Evolutionary conservation across 2,329 filamentous ascomycete species (phyloP).

Genomic region (Aspergillus oerlinghausenensis): DNA sequence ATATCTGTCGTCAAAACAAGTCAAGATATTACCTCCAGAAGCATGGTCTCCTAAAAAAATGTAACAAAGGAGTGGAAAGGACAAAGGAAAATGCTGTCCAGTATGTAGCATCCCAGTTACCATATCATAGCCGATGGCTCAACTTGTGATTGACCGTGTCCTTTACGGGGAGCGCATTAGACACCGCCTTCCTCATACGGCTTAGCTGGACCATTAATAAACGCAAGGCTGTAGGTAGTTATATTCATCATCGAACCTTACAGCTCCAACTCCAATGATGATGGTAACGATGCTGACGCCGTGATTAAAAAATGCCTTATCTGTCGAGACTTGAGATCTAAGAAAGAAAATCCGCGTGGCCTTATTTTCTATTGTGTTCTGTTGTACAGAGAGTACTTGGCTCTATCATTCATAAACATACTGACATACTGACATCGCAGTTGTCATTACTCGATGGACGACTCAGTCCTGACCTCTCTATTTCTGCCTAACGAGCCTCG

Average conservation of each 20-base stretch:
- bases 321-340: not conserved
- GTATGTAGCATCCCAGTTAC: conserved; percentile 18
- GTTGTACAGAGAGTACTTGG: not conserved
- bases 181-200: conserved; percentile 26
- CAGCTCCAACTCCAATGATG: no score
- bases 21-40: conserved; percentile 3
- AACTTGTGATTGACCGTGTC: conserved; percentile 38
- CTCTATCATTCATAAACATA: not conserved
- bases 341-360: not conserved
- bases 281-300: not conserved
- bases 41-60: conserved; percentile 9
- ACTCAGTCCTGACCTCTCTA: conserved; percentile 6
- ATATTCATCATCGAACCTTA: not conserved
- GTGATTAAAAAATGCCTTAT: not conserved
- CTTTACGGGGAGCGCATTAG: conserved; percentile 20
- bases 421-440: not conserved
- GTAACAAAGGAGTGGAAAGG: conserved; percentile 7
- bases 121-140: conserved; percentile 20
- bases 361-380: not conserved
- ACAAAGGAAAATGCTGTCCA: conserved; percentile 1
- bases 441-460: not conserved
- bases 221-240: not conserved
- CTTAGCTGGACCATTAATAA: not conserved
- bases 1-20: not conserved
- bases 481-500: conserved; percentile 1